Evolutionary conservation across 2,329 filamentous ascomycete species (phyloP).

Genomic region (Pseudogymnoascus sp.): DNA sequence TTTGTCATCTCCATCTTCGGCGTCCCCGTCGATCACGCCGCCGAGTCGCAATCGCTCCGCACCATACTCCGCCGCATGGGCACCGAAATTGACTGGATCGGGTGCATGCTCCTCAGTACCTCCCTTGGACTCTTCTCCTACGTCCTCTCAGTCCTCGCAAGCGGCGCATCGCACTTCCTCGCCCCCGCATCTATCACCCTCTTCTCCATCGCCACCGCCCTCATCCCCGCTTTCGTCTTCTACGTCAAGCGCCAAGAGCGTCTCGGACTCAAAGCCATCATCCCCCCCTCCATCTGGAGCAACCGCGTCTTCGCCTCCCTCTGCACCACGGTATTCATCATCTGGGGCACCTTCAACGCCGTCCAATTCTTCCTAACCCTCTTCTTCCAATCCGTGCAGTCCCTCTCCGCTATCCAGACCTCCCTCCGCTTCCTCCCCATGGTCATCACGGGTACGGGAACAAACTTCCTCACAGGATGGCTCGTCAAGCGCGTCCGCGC

Average conservation of each 20-base stretch:
- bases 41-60: slow-evolving; percentile 11
- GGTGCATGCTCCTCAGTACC: slow-evolving; percentile 37
- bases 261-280: slow-evolving; percentile 23
- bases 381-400: slow-evolving; percentile 21
- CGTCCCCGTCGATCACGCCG: slow-evolving; percentile 13
- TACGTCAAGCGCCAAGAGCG: slow-evolving; percentile 25
- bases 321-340: slow-evolving; percentile 29
- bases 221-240: slow-evolving; percentile 25
- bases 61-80: slow-evolving; percentile 12
- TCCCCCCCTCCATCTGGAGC: slow-evolving; percentile 30
- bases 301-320: slow-evolving; percentile 27
- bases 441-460: slow-evolving; percentile 32
- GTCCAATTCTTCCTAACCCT: slow-evolving; percentile 25
- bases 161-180: slow-evolving; percentile 14
- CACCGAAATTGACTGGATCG: slow-evolving; percentile 45
- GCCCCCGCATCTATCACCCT: slow-evolving; percentile 23
- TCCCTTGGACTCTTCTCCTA: slow-evolving; percentile 44
- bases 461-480: slow-evolving; percentile 39
- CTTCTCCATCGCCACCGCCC: slow-evolving; percentile 23
- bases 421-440: slow-evolving; percentile 36
- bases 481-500: slow-evolving; percentile 38
- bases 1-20: slow-evolving; percentile 18
- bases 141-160: slow-evolving; percentile 25
- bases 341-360: slow-evolving; percentile 27
- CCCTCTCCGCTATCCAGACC: slow-evolving; percentile 16